Evolutionary conservation across 805 yeast species (phyloP), one percentile per base, ranked within the genome.

Genomic region (Metschnikowia lunata): DNA sequence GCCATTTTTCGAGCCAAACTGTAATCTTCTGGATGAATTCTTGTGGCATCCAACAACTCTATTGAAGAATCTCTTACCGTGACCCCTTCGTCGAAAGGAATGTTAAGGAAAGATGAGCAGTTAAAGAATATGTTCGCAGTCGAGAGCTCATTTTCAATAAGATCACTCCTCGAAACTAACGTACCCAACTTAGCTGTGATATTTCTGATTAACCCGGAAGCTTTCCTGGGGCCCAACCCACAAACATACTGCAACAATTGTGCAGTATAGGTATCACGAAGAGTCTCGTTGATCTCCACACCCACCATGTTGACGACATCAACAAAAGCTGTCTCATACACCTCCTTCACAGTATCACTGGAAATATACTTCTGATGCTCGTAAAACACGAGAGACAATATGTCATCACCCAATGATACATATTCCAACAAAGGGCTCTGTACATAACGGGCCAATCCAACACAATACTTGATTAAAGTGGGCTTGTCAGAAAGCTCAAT

Each of bases 11-110:
- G 80, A 3, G 97, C 98, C 54, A 93, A 74, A 51, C 88, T 96
- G 62, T 93, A 93, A 67, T 93, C 99, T 65, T 93, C 98, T 7
- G 98, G 98, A 58, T 93, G 99, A 37, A 93, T 89, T 68, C 99
- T 79, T 0, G 99, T 93, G 40, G 93, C 90, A 63, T 93, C 99
- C 54, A 93, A 74, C 35, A 85, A 72, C 58, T 91, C 97, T 30
- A 84, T 77, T 26, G 82, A 80, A n/a, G 79, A 69, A 46, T 81
- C 82, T 38, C 76, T 74, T 11, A 60, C 56, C 32, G 67, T 72
- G 36, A 80, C 71, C 51, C 81, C 75, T 42, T 82, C 78, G 44
- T 78, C 85, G 51, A 71, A 74, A 1, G 88, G 93, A 46, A 93
- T 84, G 57, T 82, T 81, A 59, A 93, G 68, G 70, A 93, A 93